Base-by-base conservation (phyloP, 352 stramenopile genomes). In the Phytophthora constricta region DNA sequence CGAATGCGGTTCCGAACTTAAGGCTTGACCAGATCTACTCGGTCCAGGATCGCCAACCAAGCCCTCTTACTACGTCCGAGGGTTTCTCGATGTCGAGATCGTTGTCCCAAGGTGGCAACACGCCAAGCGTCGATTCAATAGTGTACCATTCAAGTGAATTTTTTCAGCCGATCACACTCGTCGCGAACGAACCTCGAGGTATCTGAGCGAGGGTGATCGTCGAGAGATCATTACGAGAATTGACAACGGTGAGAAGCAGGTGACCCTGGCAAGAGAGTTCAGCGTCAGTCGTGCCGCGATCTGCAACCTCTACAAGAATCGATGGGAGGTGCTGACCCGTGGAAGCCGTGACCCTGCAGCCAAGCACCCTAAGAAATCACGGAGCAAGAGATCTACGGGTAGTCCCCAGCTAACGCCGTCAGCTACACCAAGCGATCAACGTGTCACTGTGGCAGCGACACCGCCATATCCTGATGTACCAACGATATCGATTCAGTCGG, bases 271-370 rank as follows among this genome's bases (percentile, higher is more conserved):
- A 13, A 80, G 65, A 56, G 77, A 86, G 45, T 86, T 82, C 47
- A 55, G 58, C 26, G 77, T 84, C 1, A 86, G 75, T 45, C 77
- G 77, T 25, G 77, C 77, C 5, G 77, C 77, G 34, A 82, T 86
- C 31, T 86, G 77, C 52, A 84, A 86, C 28, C 62, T 86, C 13
- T 86, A 86, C 73, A 86, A 86, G 63, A 86, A 82, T 50, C 74
- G 77, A 16, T 69, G 67, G 31, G 70, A 80, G 23, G 73, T 84
- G 28, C 67, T 84, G n/a, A 78, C 66, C 1, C 76, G 76, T n/a
- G 37, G 31, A 13, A 37, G 16, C 37, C 16, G 37, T 19, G 37
- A 45, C 37, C 17, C 37, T 13, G 17, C 37, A 11, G 37, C 37
- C 4, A 45, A 4, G 9, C 37, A 45, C 37, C 65, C 65, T 1